phyloP scores from a whole-genome alignment of 768 basidiomycete species.

The Coprinellus aureogranulatus region DNA sequence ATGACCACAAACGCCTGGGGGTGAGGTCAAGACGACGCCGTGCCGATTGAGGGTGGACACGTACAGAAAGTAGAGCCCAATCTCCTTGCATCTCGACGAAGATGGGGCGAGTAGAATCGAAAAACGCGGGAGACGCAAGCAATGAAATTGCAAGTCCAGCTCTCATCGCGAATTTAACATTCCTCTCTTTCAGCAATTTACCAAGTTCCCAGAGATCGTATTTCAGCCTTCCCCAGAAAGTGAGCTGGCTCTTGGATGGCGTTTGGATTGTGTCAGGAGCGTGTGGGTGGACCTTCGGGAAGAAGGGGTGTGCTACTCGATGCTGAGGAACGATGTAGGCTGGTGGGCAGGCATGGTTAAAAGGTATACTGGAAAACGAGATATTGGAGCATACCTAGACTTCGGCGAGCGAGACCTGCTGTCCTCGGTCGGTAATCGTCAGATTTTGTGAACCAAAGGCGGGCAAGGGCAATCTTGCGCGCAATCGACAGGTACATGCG shows the following conservation, averaged over 20 bases:
- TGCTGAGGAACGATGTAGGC: constrained; percentile 51
- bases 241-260: constrained; percentile 59
- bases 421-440: constrained; percentile 2
- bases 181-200: constrained; percentile 60
- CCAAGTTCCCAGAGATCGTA: constrained; percentile 75
- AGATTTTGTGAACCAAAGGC: constrained; percentile 9
- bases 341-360: neutral
- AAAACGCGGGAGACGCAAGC: constrained; percentile 85
- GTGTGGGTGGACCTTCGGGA: constrained; percentile 80
- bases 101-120: constrained; percentile 68
- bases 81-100: constrained; percentile 87
- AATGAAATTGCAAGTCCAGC: constrained; percentile 80
- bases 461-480: constrained; percentile 10
- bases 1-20: constrained; percentile 86
- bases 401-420: constrained; percentile 11
- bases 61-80: constrained; percentile 92
- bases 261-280: constrained; percentile 86
- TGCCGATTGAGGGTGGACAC: constrained; percentile 18
- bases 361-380: neutral
- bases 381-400: constrained; percentile 39
- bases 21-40: neutral
- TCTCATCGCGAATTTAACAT: constrained; percentile 86
- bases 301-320: constrained; percentile 56
- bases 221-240: constrained; percentile 58
- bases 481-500: constrained; percentile 25